Evolutionary conservation across 2,329 filamentous ascomycete species (phyloP).

Genomic region (Aspergillus intermedius): DNA sequence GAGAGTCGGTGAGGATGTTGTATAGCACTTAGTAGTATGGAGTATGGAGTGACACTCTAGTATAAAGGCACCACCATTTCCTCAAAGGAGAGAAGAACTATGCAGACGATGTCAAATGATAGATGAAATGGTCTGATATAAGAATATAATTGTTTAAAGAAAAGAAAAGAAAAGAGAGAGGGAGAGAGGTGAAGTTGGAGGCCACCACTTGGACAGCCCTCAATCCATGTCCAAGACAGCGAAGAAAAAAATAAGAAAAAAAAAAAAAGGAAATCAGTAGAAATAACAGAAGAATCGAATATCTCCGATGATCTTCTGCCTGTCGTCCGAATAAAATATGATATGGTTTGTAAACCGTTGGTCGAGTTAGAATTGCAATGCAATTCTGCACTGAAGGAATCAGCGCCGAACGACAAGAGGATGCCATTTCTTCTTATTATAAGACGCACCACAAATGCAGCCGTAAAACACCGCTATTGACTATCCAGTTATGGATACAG

Average conservation of each 20-base stretch:
- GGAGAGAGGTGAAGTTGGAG: background rate
- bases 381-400: background rate
- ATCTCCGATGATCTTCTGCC: background rate
- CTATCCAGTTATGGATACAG: background rate
- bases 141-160: too few relatives aligned
- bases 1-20: background rate
- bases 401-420: too few relatives aligned
- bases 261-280: background rate
- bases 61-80: background rate
- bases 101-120: background rate
- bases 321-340: background rate
- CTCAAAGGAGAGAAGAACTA: background rate
- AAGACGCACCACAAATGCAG: background rate
- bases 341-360: background rate
- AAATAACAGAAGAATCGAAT: background rate
- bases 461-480: background rate
- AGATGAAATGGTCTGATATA: background rate
- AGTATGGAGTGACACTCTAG: too few relatives aligned
- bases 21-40: background rate
- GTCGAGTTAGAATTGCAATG: background rate
- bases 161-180: background rate
- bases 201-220: background rate
- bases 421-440: too few relatives aligned
- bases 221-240: background rate
- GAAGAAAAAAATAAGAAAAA: slow-evolving; percentile 7